A percentile compares a stretch with the other conserved stretches of the same genome.
Evolutionary conservation across 2,329 filamentous ascomycete genomes (phyloP).

Genomic region (Teratosphaeria viscida): DNA sequence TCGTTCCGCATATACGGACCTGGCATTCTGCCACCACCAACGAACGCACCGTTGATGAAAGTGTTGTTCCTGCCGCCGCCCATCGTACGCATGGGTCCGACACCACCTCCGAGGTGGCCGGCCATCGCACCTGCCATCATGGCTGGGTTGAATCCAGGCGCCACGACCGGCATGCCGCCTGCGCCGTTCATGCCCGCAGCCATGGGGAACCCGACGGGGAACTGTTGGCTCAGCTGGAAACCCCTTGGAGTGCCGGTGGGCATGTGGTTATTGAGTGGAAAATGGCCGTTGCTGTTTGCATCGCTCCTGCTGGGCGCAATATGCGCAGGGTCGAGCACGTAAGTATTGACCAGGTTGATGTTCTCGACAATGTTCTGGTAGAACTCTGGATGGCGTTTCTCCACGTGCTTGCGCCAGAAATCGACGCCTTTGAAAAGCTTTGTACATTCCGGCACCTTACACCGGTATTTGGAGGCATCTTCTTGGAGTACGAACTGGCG

Average conservation of each 20-base stretch:
- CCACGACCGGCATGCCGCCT: slow-evolving; percentile 13
- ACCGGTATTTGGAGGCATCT: slow-evolving; percentile 92
- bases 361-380: slow-evolving; percentile 69
- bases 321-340: slow-evolving; percentile 86
- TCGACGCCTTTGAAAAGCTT: slow-evolving; percentile 96
- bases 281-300: slow-evolving; percentile 91
- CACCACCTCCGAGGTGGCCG: slow-evolving; percentile 19
- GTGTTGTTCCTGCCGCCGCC: slow-evolving; percentile 2
- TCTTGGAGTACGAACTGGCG: slow-evolving; percentile 78
- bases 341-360: slow-evolving; percentile 84
- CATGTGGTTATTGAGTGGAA: slow-evolving; percentile 55
- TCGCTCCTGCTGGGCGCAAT: slow-evolving; percentile 90
- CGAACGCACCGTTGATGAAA: not conserved
- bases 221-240: slow-evolving; percentile 68
- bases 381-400: slow-evolving; percentile 91
- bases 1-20: slow-evolving; percentile 28
- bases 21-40: slow-evolving; percentile 10
- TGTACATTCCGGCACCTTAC: slow-evolving; percentile 89
- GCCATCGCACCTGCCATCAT: slow-evolving; percentile 17
- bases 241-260: slow-evolving; percentile 82
- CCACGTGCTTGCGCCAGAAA: slow-evolving; percentile 96
- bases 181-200: slow-evolving; percentile 31
- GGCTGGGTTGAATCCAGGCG: not conserved
- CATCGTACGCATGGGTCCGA: slow-evolving; percentile 31
- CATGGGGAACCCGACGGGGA: slow-evolving; percentile 33